Percentiles rank a stretch among this genome's conserved stretches.
phyloP scores from a whole-genome alignment of 1,284 basidiomycete genomes.

The Marasmius oreades region DNA sequence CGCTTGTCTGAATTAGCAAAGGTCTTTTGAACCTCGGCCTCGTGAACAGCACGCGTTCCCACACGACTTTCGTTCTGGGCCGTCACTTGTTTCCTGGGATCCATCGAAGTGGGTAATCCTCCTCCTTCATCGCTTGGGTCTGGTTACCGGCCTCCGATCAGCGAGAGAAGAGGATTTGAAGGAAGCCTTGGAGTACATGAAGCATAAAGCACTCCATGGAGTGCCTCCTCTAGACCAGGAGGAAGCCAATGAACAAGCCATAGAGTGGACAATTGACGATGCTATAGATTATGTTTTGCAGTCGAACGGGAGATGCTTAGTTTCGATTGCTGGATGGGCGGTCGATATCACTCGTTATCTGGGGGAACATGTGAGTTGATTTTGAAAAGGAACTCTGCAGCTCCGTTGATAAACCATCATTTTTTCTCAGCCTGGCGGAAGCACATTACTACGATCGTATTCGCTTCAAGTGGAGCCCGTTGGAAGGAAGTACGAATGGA shows the following conservation, averaged over 20 bases:
- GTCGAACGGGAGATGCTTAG: constrained; percentile 38
- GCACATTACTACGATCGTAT: constrained; percentile 43
- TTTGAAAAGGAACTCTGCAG: too few relatives aligned
- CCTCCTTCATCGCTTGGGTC: constrained; percentile 49
- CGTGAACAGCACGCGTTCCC: constrained; percentile 69
- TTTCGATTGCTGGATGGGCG: constrained; percentile 61
- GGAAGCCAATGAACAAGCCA: constrained; percentile 28
- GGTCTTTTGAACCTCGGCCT: neutral
- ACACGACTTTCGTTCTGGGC: constrained; percentile 68
- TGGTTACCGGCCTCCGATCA: constrained; percentile 46
- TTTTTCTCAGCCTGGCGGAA: constrained; percentile 49
- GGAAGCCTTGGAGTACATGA: constrained; percentile 55
- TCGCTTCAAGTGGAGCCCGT: constrained; percentile 26
- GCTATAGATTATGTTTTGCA: constrained; percentile 32
- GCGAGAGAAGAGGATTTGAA: constrained; percentile 59
- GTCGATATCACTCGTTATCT: constrained; percentile 66
- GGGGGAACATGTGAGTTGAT: constrained; percentile 54
- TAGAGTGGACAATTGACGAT: constrained; percentile 39
- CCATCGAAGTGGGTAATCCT: constrained; percentile 80
- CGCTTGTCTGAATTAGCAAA: neutral
- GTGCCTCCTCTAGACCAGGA: constrained; percentile 15
- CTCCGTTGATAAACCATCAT: neutral
- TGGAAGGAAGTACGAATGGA: constrained; percentile 6
- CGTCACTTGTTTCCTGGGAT: constrained; percentile 66
- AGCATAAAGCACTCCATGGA: constrained; percentile 37